A percentile compares a stretch with the other conserved stretches of the same genome.
These are phyloP conservation scores for Colletotrichum lini DNA, from an alignment of 2,329 filamentous ascomycete genomes.

Conservation along the genomic window DNA sequence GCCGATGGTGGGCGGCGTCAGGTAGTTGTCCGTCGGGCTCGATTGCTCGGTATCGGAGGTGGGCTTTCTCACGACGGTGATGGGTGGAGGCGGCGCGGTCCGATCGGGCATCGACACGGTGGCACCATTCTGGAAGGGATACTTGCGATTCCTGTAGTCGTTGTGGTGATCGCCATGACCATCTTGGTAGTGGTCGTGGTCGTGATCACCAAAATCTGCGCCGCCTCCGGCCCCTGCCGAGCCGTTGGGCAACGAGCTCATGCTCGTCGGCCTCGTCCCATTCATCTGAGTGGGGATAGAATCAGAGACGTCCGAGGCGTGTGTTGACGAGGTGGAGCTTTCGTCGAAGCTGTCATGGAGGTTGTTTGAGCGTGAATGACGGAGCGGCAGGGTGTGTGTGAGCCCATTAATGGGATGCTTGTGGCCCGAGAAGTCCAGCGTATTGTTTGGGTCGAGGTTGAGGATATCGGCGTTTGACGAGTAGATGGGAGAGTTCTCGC, in stretches of 20 bases:
- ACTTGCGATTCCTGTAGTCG: conserved; percentile 47
- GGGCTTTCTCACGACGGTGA: conserved; percentile 35
- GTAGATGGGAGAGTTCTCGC: conserved; percentile 60
- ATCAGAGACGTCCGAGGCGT: conserved; percentile 67
- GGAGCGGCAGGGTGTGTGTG: conserved; percentile 48
- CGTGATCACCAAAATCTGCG: conserved; percentile 48
- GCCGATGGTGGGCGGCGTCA: conserved; percentile 52
- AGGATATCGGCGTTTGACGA: conserved; percentile 59
- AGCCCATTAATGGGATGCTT: conserved; percentile 55
- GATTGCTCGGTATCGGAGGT: conserved; percentile 46
- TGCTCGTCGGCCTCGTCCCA: conserved; percentile 63
- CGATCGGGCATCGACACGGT: conserved; percentile 48
- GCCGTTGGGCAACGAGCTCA: conserved; percentile 72
- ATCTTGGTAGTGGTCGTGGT: conserved; percentile 46
- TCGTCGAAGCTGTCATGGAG: conserved; percentile 69
- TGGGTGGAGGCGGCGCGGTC: conserved; percentile 43
- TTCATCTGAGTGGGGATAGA: conserved; percentile 57
- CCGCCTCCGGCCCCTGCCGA: conserved; percentile 49
- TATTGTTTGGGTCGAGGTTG: conserved; percentile 59
- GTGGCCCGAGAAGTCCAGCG: conserved; percentile 50
- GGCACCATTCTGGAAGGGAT: conserved; percentile 46
- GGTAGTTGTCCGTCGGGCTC: conserved; percentile 50
- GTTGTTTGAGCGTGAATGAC: conserved; percentile 59
- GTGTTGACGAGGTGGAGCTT: conserved; percentile 67
- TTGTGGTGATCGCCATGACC: conserved; percentile 51